Base-by-base conservation (phyloP, 2,329 filamentous ascomycete genomes). In the Aciculosporium take region DNA sequence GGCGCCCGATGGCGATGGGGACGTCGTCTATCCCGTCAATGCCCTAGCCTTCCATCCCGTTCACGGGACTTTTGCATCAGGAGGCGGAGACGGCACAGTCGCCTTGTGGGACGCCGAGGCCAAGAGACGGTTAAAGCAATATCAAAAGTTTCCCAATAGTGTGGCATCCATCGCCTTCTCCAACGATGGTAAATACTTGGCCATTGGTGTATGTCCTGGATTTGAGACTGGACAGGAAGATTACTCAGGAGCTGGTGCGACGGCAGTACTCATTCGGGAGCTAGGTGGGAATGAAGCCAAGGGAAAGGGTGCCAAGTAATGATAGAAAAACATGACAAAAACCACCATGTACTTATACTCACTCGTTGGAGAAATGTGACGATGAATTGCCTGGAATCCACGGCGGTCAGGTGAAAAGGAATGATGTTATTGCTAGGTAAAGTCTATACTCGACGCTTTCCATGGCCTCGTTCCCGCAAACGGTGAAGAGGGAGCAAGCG, bases 11-110 rank as follows among this genome's bases (percentile, higher is more conserved):
- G 70, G 71, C 8, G 72, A 73, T 30, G 77, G 71, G 24, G 88
- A 94, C 53, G 72, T 94, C 4, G 85, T 95, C 3, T 94, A 88
- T 55, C 88, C 88, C 0, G 88, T 95, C 50, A 91, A 95, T 56
- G 82, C 87, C 3, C 71, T 95, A 7, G 78, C 84, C 1, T 95
- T 94, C 65, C 87, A 95, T 60, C 85, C 86, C 0, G 63, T 81
- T 3, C 73, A 76, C 54, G 85, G 85, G 46, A 93, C 86, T 0
- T 94, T 95, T 60, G 88, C 87, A 0, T 86, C 81, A 10, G 88
- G 85, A 23, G 88, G 88, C 34, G 88, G 87, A 24, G 88, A 95
- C 56, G 85, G 86, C 28, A 84, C 88, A 7, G 86, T 94, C n/a
- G 84, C 85, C 5, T 65, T 95, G 33, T 95, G 88, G 88, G 88